Conservation (phyloP, 306 rosid genomes). For the Glycine soja region DNA sequence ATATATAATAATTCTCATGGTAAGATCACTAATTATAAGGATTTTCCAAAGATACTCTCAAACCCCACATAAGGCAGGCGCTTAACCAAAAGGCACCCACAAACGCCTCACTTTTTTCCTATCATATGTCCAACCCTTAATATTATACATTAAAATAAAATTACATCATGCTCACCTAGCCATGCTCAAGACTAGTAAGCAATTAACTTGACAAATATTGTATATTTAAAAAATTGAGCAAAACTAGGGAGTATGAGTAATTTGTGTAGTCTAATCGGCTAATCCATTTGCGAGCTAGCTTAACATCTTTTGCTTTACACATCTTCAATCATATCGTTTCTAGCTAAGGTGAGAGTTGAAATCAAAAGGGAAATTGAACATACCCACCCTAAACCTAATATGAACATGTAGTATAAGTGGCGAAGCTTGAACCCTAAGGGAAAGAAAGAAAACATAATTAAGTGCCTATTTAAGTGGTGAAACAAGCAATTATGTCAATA, state of each 20-base stretch:
- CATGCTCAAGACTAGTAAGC: background rate
- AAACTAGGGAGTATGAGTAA: background rate
- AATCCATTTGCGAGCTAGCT: slow-evolving; percentile 16
- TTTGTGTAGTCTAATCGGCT: background rate
- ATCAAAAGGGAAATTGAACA: slow-evolving; percentile 18
- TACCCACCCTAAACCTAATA: slow-evolving; percentile 39
- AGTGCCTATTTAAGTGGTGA: slow-evolving; percentile 41
- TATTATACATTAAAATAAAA: background rate
- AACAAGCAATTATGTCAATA: slow-evolving; percentile 52
- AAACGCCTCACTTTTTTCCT: background rate
- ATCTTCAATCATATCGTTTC: slow-evolving; percentile 17
- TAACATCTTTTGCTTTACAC: slow-evolving; percentile 4
- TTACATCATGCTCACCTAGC: background rate
- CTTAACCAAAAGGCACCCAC: slow-evolving; percentile 27
- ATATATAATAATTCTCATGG: slow-evolving; percentile 22
- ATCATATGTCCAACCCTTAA: slow-evolving; percentile 13
- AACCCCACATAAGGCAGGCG: slow-evolving; percentile 19
- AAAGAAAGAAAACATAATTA: background rate
- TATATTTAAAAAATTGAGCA: too few species aligned
- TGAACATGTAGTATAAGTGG: slow-evolving; percentile 24
- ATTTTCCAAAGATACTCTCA: slow-evolving; percentile 34
- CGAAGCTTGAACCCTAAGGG: background rate
- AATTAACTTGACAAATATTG: background rate
- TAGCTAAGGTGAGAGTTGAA: slow-evolving; percentile 11
- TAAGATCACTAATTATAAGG: slow-evolving; percentile 34